phyloP scores from a whole-genome alignment of 2,329 filamentous ascomycete species.

The Tympanopsis confertula region DNA sequence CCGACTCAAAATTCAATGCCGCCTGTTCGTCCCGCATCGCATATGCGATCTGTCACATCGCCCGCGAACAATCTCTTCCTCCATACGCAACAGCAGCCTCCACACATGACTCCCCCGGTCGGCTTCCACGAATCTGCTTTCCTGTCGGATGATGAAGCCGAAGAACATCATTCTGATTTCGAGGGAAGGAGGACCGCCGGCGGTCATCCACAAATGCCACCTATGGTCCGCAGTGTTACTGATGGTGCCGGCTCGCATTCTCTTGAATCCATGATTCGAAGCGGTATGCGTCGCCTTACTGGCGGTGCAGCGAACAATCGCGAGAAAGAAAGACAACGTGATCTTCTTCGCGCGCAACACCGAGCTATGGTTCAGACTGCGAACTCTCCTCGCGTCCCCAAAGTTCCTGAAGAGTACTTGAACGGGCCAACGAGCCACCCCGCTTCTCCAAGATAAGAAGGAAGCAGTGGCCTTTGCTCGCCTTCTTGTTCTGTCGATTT shows the following conservation, averaged over 20 bases:
- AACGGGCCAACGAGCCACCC: neutral
- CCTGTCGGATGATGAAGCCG: neutral
- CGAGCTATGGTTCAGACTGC: neutral
- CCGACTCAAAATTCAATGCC: neutral
- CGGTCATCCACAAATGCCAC: neutral
- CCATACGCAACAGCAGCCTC: neutral
- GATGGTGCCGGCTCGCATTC: neutral
- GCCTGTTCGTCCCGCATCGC: neutral
- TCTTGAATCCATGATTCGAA: slow-evolving; percentile 1
- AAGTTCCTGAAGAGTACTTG: neutral
- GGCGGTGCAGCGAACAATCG: neutral
- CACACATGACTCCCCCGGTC: neutral
- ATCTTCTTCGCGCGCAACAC: neutral
- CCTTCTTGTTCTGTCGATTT: no score
- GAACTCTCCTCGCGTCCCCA: neutral
- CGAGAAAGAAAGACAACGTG: neutral
- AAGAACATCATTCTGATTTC: neutral
- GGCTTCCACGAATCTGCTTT: slow-evolving; percentile 1
- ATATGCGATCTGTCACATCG: neutral
- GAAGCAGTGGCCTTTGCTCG: no score
- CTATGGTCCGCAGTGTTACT: neutral
- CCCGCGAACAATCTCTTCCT: neutral
- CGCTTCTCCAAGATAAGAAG: neutral
- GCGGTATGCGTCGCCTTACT: neutral
- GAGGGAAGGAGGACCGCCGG: neutral